Conservation (phyloP, 306 rosid species). For the peach (Prunus persica) region Prunus_persica_NCBIv2 NC_034009.1:38286501-38287000, state of each 20-base stretch:
- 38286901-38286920: conserved; percentile 54
- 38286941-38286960: conserved; percentile 40
- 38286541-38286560: neutral
- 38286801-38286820: conserved; percentile 18
- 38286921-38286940: conserved; percentile 28
- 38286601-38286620: neutral
- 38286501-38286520: neutral
- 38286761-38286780: conserved; percentile 46
- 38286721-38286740: conserved; percentile 25
- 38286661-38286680: conserved; percentile 9
- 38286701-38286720: neutral
- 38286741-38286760: conserved; percentile 35
- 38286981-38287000: conserved; percentile 52
- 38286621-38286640: neutral
- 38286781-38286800: conserved; percentile 42
- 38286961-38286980: conserved; percentile 60
- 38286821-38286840: neutral
- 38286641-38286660: conserved; percentile 3
- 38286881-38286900: conserved; percentile 55
- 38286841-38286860: conserved; percentile 64
- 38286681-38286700: conserved; percentile 14
- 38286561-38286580: neutral
- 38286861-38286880: conserved; percentile 3
- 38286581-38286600: neutral
- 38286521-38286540: too few relatives aligned